Evolutionary conservation across 495 filamentous ascomycete species (phyloP), one percentile per base, ranked within the genome.

Genomic region (Lophiotrema nucula): DNA sequence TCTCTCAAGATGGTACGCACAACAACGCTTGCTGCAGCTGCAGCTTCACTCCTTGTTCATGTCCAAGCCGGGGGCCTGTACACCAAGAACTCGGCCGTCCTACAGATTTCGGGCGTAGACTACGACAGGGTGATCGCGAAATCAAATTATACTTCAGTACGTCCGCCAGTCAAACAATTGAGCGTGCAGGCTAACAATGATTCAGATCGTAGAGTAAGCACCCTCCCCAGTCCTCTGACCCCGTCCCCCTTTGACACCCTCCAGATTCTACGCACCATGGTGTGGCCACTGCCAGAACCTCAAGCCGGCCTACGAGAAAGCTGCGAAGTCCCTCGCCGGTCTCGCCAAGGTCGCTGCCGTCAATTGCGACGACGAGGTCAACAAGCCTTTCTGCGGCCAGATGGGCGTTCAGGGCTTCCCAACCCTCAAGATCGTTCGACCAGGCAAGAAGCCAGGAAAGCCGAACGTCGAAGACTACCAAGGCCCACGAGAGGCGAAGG

Each of bases 351-450:
- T 97, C 25, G 95, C 88, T 12, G 93, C 93, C 27, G 79, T 99
- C 62, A 89, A 99, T 71, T 99, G 93, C 73, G 93, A 97, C 62
- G 91, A 95, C 23, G 95, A 97, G 37, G 77, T 78, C 48, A 99
- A 99, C 78, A 97, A 97, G 73, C 77, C 79, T 2, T 81, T 97
- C 65, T 99, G 93, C 72, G 83, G 88, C 35, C 72, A 76, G 47
- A 89, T 97, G 84, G 93, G 92, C 43, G 85, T 99, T 21, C 81
- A 96, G 74, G 93, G 93, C 38, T 99, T 97, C 77, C 93, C 93
- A 1, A 97, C 93, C 0, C 77, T 99, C 51, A 99, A 99, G 79
- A 92, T 96, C 54, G 82, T 97, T 61, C 84, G 83, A 37, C 95
- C 93, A 0, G 83, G 83, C 47, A 92, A 91, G 72, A 90, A 88